These are phyloP conservation scores for Fusarium euwallaceae DNA, from an alignment of 2,329 filamentous ascomycete species.

Conservation along the genomic window DNA sequence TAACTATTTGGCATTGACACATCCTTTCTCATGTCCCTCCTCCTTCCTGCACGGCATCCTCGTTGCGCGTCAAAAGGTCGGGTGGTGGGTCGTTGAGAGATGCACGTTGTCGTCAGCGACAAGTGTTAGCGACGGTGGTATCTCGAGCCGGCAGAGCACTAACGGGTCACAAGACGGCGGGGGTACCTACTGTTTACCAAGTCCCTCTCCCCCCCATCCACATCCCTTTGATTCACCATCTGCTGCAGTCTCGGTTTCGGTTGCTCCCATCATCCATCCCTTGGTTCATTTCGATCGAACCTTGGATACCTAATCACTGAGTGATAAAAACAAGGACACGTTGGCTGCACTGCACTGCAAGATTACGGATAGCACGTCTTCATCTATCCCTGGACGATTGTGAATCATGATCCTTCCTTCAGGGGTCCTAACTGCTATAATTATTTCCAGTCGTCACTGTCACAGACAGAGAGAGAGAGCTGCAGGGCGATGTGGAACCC, in stretches of 20 bases:
- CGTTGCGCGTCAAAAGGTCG: not conserved
- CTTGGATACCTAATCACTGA: not conserved
- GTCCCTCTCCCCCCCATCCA: too few species aligned
- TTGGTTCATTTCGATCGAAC: conserved; percentile 7
- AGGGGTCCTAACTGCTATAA: conserved; percentile 20
- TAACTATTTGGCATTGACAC: not conserved
- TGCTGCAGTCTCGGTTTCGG: conserved; percentile 18
- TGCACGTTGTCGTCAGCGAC: conserved; percentile 35
- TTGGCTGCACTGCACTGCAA: not conserved
- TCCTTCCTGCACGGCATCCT: not conserved
- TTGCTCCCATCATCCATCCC: not conserved
- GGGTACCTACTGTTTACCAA: not conserved
- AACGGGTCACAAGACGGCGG: conserved; percentile 29
- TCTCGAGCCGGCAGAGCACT: conserved; percentile 1
- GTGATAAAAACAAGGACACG: not conserved
- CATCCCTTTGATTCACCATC: conserved; percentile 15
- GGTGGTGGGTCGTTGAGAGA: conserved; percentile 21
- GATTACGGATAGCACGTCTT: conserved; percentile 10
- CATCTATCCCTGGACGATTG: not conserved
- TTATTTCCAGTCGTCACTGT: not conserved
- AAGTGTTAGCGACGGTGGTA: conserved; percentile 21
- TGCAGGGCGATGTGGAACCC: conserved; percentile 17
- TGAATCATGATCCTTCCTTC: conserved; percentile 7
- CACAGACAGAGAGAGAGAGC: not conserved
- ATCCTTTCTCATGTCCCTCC: not conserved